A percentile compares a stretch with the other conserved stretches of the same genome.
phyloP scores from a whole-genome alignment of 2,329 filamentous ascomycete species.

The Exophiala oligosperma region DNA sequence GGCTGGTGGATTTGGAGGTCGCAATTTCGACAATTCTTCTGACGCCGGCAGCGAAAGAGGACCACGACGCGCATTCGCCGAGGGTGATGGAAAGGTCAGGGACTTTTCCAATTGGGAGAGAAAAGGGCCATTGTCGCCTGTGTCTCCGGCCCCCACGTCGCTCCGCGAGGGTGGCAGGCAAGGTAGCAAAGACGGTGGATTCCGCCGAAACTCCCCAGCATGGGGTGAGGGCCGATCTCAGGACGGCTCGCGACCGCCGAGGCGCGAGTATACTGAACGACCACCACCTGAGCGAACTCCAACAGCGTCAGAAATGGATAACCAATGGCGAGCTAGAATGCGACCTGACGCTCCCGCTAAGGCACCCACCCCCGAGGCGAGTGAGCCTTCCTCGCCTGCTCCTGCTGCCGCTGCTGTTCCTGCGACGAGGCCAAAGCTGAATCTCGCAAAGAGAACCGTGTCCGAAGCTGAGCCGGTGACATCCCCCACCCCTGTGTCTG shows the following conservation, averaged over 20 bases:
- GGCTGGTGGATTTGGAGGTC: slow-evolving; percentile 51
- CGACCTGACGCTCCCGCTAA: slow-evolving; percentile 69
- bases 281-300: slow-evolving; percentile 67
- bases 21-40: slow-evolving; percentile 55
- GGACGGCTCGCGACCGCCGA: slow-evolving; percentile 76
- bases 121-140: slow-evolving; percentile 82
- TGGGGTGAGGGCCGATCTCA: slow-evolving; percentile 71
- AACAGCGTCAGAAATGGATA: slow-evolving; percentile 89
- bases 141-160: slow-evolving; percentile 43
- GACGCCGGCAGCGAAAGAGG: slow-evolving; percentile 65
- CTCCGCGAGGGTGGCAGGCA: slow-evolving; percentile 60
- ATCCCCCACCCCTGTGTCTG: slow-evolving; percentile 48
- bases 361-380: slow-evolving; percentile 68
- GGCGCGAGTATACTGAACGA: slow-evolving; percentile 72
- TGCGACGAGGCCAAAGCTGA: slow-evolving; percentile 73
- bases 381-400: slow-evolving; percentile 73
- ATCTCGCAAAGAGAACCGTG: slow-evolving; percentile 88
- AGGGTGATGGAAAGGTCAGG: slow-evolving; percentile 71
- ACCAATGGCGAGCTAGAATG: slow-evolving; percentile 90
- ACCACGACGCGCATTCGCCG: slow-evolving; percentile 66
- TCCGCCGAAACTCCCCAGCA: slow-evolving; percentile 68
- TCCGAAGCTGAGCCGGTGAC: slow-evolving; percentile 64
- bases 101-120: slow-evolving; percentile 93
- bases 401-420: slow-evolving; percentile 57
- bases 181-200: slow-evolving; percentile 60